phyloP scores from a whole-genome alignment of 441 rosid genomes.

The Melastoma candidum region DNA sequence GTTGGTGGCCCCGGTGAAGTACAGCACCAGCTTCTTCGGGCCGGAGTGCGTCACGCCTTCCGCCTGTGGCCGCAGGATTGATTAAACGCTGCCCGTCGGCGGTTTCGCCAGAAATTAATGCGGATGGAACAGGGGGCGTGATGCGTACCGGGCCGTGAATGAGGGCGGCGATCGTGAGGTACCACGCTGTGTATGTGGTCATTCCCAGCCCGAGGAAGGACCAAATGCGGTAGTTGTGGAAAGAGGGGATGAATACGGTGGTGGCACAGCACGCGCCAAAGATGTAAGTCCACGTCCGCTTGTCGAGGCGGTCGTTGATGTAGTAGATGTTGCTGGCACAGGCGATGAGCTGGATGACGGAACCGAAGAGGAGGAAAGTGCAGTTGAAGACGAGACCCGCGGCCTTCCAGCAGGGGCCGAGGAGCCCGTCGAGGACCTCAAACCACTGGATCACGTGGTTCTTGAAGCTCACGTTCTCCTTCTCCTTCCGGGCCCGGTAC shows the following conservation, averaged over 20 bases:
- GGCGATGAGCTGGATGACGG: slow-evolving; percentile 14
- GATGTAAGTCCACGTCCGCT: slow-evolving; percentile 16
- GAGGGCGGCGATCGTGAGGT: slow-evolving; percentile 13
- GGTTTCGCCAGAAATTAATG: neutral
- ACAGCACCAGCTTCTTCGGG: slow-evolving; percentile 7
- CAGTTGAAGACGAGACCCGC: slow-evolving; percentile 16
- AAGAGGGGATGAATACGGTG: slow-evolving; percentile 15
- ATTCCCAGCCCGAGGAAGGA: slow-evolving; percentile 15
- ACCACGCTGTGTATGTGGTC: slow-evolving; percentile 19
- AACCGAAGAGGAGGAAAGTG: slow-evolving; percentile 16
- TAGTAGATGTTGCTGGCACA: slow-evolving; percentile 19
- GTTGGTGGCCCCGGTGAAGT: slow-evolving; percentile 8
- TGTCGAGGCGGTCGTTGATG: slow-evolving; percentile 14
- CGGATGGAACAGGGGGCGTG: neutral
- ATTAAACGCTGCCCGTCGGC: no score
- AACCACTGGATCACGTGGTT: slow-evolving; percentile 13
- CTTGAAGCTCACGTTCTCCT: slow-evolving; percentile 8
- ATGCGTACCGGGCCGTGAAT: slow-evolving; percentile 10
- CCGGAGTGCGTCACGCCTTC: slow-evolving; percentile 13
- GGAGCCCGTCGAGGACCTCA: slow-evolving; percentile 15
- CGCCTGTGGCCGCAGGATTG: slow-evolving; percentile 1
- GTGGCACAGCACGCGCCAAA: slow-evolving; percentile 15
- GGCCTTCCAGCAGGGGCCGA: slow-evolving; percentile 12
- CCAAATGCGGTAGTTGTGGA: slow-evolving; percentile 17
- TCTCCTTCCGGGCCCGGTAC: slow-evolving; percentile 9